A percentile compares a stretch with the other conserved stretches of the same genome.
phyloP scores from a whole-genome alignment of 192 early-diverging fungal genomes.

The Coemansia sp. region DNA sequence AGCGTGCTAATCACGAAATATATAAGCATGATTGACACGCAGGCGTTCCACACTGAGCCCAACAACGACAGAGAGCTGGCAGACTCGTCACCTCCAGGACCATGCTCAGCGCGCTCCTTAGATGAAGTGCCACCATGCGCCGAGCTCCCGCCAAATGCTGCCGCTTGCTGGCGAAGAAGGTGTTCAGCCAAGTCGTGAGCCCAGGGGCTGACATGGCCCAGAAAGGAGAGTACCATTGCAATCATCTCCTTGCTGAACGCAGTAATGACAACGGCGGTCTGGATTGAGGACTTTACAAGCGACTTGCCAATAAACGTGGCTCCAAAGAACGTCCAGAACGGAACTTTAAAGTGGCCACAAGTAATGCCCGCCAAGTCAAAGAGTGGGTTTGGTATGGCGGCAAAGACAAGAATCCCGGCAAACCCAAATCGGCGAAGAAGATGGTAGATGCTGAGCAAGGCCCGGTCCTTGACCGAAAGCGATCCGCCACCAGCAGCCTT shows the following conservation, averaged over 20 bases:
- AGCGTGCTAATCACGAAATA: slow-evolving; percentile 86
- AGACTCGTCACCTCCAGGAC: slow-evolving; percentile 14
- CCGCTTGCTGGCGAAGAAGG: slow-evolving; percentile 51
- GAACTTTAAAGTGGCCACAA: slow-evolving; percentile 89
- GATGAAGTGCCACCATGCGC: slow-evolving; percentile 5
- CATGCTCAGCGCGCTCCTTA: neutral
- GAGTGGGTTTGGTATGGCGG: slow-evolving; percentile 96
- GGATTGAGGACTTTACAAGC: slow-evolving; percentile 82
- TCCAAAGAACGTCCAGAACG: slow-evolving; percentile 94
- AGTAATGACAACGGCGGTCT: slow-evolving; percentile 79
- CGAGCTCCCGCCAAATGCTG: slow-evolving; percentile 17
- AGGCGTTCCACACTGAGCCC: slow-evolving; percentile 74
- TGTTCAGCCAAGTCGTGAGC: slow-evolving; percentile 62
- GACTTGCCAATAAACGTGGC: slow-evolving; percentile 96
- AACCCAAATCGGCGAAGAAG: slow-evolving; percentile 83
- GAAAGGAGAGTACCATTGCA: slow-evolving; percentile 59
- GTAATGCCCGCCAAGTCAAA: slow-evolving; percentile 97
- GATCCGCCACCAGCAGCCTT: slow-evolving; percentile 25
- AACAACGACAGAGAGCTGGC: slow-evolving; percentile 59
- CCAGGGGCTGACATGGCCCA: slow-evolving; percentile 60
- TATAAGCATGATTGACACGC: slow-evolving; percentile 78
- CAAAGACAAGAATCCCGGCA: slow-evolving; percentile 87
- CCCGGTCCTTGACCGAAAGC: slow-evolving; percentile 69
- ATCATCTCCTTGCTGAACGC: slow-evolving; percentile 82
- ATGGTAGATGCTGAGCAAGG: slow-evolving; percentile 67